phyloP scores from a whole-genome alignment of 2,329 filamentous ascomycete species.

The Madurella fahalii region DNA sequence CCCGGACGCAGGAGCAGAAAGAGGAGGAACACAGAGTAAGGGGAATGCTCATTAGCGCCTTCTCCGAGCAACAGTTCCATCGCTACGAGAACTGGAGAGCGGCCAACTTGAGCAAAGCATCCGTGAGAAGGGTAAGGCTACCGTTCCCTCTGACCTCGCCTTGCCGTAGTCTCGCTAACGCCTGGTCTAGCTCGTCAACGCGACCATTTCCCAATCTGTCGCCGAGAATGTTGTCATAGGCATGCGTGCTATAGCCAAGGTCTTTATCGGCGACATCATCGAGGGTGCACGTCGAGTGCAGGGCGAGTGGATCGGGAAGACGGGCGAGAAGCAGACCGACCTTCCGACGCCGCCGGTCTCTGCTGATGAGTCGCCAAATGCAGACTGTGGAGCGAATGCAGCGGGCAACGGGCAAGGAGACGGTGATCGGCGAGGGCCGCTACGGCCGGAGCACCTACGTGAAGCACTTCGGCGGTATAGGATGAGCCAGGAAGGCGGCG shows the following conservation, averaged over 20 bases:
- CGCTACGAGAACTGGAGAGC: slow-evolving; percentile 69
- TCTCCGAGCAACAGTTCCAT: slow-evolving; percentile 63
- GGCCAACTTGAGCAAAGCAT: slow-evolving; percentile 63
- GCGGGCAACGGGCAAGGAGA: slow-evolving; percentile 25
- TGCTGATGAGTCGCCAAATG: slow-evolving; percentile 31
- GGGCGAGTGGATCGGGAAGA: slow-evolving; percentile 61
- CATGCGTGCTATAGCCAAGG: slow-evolving; percentile 72
- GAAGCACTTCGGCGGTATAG: slow-evolving; percentile 70
- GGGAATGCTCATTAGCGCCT: slow-evolving; percentile 59
- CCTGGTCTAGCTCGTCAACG: slow-evolving; percentile 63
- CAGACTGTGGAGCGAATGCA: slow-evolving; percentile 6
- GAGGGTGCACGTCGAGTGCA: slow-evolving; percentile 68
- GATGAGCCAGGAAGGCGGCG: slow-evolving; percentile 57
- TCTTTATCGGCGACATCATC: slow-evolving; percentile 72
- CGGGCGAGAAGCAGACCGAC: slow-evolving; percentile 55
- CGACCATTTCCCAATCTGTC: slow-evolving; percentile 75
- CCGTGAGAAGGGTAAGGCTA: slow-evolving; percentile 60
- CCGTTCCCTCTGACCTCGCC: neutral
- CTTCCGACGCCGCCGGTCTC: slow-evolving; percentile 42
- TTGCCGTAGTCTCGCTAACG: slow-evolving; percentile 4
- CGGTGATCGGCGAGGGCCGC: slow-evolving; percentile 36
- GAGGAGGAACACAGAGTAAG: slow-evolving; percentile 61
- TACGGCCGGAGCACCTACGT: slow-evolving; percentile 70
- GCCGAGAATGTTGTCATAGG: slow-evolving; percentile 68
- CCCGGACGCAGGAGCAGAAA: slow-evolving; percentile 63